phyloP scores from a whole-genome alignment of 2,329 filamentous ascomycete species.

The Hypoxylon sp. region DNA sequence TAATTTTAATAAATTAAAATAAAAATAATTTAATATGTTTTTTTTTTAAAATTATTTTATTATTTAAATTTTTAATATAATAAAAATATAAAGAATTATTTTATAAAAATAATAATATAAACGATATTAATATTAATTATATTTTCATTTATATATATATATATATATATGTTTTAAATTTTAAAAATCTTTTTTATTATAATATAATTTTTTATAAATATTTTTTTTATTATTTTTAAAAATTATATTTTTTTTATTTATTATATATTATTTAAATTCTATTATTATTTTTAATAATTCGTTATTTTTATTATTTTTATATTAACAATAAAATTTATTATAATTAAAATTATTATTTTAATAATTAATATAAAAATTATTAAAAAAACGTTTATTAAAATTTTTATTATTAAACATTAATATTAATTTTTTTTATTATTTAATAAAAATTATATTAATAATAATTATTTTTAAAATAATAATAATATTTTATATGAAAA shows the following conservation, averaged over 20 bases:
- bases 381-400: not conserved
- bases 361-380: not conserved
- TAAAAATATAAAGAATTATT: not conserved
- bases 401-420: not conserved
- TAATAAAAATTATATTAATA: slow-evolving; percentile 39
- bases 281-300: slow-evolving; percentile 1
- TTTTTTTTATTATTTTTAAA: no score
- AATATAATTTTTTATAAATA: no score
- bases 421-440: not conserved
- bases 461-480: not conserved
- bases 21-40: no score
- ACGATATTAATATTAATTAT: not conserved
- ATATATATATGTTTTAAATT: no score
- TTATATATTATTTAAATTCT: no score
- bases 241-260: no score
- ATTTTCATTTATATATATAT: slow-evolving; percentile 1
- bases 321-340: not conserved
- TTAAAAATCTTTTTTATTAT: no score
- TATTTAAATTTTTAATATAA: not conserved
- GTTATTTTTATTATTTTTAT: not conserved
- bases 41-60: not conserved
- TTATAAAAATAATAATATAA: not conserved
- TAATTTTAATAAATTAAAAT: no score
- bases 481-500: not conserved
- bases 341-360: not conserved